phyloP scores from a whole-genome alignment of 176 grass and related monocot genomes.

The Tillandsia leiboldiana region DNA sequence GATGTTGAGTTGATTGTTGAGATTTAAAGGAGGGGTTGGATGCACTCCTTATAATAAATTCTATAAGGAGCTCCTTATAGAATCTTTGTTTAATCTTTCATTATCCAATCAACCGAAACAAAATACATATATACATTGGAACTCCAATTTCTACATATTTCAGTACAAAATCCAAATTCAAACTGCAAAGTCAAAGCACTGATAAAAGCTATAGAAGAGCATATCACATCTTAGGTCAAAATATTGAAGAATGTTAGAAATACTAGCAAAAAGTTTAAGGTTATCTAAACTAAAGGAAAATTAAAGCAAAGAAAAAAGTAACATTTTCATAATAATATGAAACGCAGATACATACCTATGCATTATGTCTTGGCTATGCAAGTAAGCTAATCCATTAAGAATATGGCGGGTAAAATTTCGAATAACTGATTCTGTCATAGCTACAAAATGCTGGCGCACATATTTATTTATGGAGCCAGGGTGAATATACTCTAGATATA shows the following conservation, averaged over 20 bases:
- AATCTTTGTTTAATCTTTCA: too few relatives aligned
- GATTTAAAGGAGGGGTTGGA: too few relatives aligned
- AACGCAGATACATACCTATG: slow-evolving; percentile 31
- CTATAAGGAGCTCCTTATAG: too few relatives aligned
- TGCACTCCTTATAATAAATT: too few relatives aligned
- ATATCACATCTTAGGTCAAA: neutral
- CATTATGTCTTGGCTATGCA: slow-evolving; percentile 94
- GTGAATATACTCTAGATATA: slow-evolving; percentile 96
- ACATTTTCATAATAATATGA: neutral
- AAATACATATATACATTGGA: too few relatives aligned
- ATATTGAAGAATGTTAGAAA: neutral
- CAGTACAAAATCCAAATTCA: too few relatives aligned
- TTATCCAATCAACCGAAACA: too few relatives aligned
- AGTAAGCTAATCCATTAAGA: slow-evolving; percentile 73
- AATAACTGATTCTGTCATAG: slow-evolving; percentile 86
- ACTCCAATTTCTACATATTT: too few relatives aligned
- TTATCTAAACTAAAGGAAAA: neutral
- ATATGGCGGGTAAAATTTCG: slow-evolving; percentile 98
- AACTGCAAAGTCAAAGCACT: too few relatives aligned
- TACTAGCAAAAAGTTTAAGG: neutral
- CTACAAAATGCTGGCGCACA: slow-evolving; percentile 74
- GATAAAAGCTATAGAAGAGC: neutral
- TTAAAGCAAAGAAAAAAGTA: slow-evolving; percentile 18
- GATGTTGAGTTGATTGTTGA: too few relatives aligned
- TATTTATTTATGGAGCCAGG: slow-evolving; percentile 97